A percentile compares a stretch with the other conserved stretches of the same genome.
These are phyloP conservation scores for Globisporangium perplexum DNA, from an alignment of 352 stramenopile genomes.

Conservation along the genomic window DNA sequence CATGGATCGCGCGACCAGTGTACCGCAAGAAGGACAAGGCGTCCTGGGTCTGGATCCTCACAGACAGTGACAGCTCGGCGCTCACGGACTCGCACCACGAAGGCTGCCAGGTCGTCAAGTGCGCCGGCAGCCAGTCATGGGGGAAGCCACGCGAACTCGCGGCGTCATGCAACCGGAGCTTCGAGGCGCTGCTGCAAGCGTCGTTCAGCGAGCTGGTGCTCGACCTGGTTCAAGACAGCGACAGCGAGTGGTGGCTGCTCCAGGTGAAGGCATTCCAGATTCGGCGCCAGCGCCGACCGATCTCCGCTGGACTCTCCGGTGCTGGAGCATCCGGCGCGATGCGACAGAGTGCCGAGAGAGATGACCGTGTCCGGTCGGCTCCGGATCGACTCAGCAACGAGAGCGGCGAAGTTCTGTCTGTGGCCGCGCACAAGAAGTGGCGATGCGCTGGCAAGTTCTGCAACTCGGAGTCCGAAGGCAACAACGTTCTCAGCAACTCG, in stretches of 20 bases:
- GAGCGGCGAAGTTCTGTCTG: not conserved
- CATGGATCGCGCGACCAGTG: slow-evolving; percentile 48
- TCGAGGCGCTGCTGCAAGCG: slow-evolving; percentile 34
- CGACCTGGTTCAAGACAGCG: slow-evolving; percentile 47
- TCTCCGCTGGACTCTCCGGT: slow-evolving; percentile 1
- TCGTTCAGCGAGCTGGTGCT: slow-evolving; percentile 44
- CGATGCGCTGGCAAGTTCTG: slow-evolving; percentile 41
- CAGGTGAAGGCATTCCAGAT: slow-evolving; percentile 66
- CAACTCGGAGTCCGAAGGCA: not conserved
- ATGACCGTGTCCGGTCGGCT: slow-evolving; percentile 36
- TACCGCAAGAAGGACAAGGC: slow-evolving; percentile 50
- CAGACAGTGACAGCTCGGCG: slow-evolving; percentile 8
- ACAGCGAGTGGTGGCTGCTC: slow-evolving; percentile 55
- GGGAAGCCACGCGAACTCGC: slow-evolving; percentile 30
- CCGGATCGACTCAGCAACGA: slow-evolving; percentile 30
- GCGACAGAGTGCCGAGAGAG: not conserved
- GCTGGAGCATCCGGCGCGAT: not conserved
- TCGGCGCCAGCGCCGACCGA: slow-evolving; percentile 11
- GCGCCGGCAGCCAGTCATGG: slow-evolving; percentile 46
- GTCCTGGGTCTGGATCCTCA: slow-evolving; percentile 56
- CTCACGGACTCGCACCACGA: slow-evolving; percentile 18
- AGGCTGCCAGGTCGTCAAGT: slow-evolving; percentile 58
- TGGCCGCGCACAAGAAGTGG: slow-evolving; percentile 38
- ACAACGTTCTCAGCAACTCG: slow-evolving; percentile 9
- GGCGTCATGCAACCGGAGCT: slow-evolving; percentile 20